Evolutionary conservation across 2,329 filamentous ascomycete genomes (phyloP), one percentile per base, ranked within the genome.

Genomic region (Boeremia lycopersici): DNA sequence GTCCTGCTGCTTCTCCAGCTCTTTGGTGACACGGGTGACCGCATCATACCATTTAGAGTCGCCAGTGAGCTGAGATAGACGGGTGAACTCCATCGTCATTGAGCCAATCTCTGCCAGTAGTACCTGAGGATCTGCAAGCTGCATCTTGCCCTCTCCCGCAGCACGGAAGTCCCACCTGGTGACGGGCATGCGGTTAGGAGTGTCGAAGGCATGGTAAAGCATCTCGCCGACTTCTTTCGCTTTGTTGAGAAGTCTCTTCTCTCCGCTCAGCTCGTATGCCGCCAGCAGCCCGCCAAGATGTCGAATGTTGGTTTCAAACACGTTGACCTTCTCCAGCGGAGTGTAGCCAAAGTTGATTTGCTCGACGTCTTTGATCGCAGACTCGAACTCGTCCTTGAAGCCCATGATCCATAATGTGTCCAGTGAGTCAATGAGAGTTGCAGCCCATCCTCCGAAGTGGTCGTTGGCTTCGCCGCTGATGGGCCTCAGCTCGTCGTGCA

Each of bases 161-260:
- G 71, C 67, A 44, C 73, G 68, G 25, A 77, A 73, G 15, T 76
- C 69, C 79, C 78, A 81, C 48, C 78, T 67, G 0, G 78, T 79
- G 42, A 79, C 73, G 5, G 93, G 93, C 90, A 98, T 96, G 64
- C 91, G 86, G 73, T 98, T 97, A 0, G 93, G 93, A 0, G 93
- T 97, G 74, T 96, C 91, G 67, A 96, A 96, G 4, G 89, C 84
- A 48, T 88, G 86, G 78, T 93, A 91, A 29, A 96, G 78, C 56
- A 96, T 83, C 65, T 93, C 89, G 34, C 86, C 91, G 25, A 95
- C 83, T 74, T 93, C 88, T 31, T 88, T 81, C 1, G 91, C 90
- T 76, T 96, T 95, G 48, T 87, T 84, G 29, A 96, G 80, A 10
- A 96, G 80, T 23, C 89, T 79, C 17, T 82, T 76, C 66, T 96